Base-by-base conservation (phyloP, 495 filamentous ascomycete species). In the Tuber magnatum region DNA sequence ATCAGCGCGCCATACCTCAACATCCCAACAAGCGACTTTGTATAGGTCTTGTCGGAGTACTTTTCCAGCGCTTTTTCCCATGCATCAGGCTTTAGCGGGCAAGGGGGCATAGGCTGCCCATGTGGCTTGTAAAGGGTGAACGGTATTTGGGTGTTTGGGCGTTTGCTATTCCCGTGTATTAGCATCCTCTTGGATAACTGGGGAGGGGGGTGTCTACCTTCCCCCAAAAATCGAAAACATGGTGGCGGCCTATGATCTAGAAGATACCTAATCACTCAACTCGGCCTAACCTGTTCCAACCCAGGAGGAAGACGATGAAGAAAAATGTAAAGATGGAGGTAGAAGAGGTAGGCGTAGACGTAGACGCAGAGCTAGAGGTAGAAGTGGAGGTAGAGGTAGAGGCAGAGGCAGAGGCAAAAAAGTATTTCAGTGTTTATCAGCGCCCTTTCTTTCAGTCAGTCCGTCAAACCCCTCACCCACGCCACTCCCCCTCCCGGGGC, bases 61-160 rank as follows among this genome's bases (percentile, higher is more conserved):
- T 41, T 40, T 41, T 44, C 39, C 39, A 71, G 35, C 3, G 69
- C 69, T 35, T 42, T 71, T 10, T 71, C 69, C 69, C 69, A 71
- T 5, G 69, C 69, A 35, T 65, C 56, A 12, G 56, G 56, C 56
- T 65, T 65, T 35, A 65, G 56, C 14, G 56, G 56, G 28, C 56
- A 65, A 4, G 12, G 28, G 12, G 56, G 56, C 56, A 65, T 65
- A 12, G 14, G 28, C 28, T 18, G 56, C 3, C 0, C 32, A 35
- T 65, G 56, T 1, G 6, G 56, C 16, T 35, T 65, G 56, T 18
- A 65, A 35, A 65, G 56, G 28, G 28, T 65, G 56, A 65, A 65
- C 16, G 56, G 28, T 16, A 65, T 65, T 65, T 65, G 56, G 14
- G 56, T 65, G 56, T 65, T 65, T 35, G 56, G 56, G 16, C 56